These are phyloP conservation scores for Colletotrichum australisinense DNA, from an alignment of 2,329 filamentous ascomycete genomes.

Conservation along the genomic window DNA sequence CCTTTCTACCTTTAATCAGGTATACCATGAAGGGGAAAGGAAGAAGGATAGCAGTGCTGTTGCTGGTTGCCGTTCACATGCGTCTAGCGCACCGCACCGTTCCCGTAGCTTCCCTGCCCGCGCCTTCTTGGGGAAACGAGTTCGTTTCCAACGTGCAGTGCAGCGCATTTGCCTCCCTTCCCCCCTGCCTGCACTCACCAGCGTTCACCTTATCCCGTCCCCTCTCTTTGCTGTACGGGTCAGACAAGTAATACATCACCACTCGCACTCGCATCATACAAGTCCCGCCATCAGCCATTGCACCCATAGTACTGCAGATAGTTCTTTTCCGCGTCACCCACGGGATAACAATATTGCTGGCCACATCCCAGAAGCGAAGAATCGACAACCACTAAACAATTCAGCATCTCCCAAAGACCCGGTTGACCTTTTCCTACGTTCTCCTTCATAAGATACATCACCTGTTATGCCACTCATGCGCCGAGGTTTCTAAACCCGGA, in stretches of 20 bases:
- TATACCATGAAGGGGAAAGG: not conserved
- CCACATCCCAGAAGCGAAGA: not conserved
- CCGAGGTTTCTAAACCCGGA: slow-evolving; percentile 9
- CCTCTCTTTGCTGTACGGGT: not conserved
- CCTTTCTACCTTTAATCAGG: not conserved
- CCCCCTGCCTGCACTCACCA: not conserved
- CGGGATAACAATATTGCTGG: not conserved
- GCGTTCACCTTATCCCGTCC: not conserved
- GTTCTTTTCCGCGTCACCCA: not conserved
- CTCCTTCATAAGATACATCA: too few relatives aligned
- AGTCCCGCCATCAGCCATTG: not conserved
- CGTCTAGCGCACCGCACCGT: slow-evolving; percentile 10
- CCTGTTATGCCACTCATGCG: not conserved
- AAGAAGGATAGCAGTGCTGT: not conserved
- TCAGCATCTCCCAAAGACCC: not conserved
- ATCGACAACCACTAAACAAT: not conserved
- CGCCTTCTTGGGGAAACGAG: slow-evolving; percentile 20
- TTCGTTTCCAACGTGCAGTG: slow-evolving; percentile 29
- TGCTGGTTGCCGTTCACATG: slow-evolving; percentile 24
- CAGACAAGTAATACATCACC: slow-evolving; percentile 19
- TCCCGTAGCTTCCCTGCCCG: slow-evolving; percentile 6
- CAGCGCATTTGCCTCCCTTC: slow-evolving; percentile 15
- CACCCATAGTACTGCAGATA: not conserved
- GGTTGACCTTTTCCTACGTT: not conserved
- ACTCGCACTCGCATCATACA: slow-evolving; percentile 14